Percentiles rank a stretch among this genome's conserved stretches.
Conservation (phyloP, 2,329 filamentous ascomycete species). For the Plenodomus lindquistii region DNA sequence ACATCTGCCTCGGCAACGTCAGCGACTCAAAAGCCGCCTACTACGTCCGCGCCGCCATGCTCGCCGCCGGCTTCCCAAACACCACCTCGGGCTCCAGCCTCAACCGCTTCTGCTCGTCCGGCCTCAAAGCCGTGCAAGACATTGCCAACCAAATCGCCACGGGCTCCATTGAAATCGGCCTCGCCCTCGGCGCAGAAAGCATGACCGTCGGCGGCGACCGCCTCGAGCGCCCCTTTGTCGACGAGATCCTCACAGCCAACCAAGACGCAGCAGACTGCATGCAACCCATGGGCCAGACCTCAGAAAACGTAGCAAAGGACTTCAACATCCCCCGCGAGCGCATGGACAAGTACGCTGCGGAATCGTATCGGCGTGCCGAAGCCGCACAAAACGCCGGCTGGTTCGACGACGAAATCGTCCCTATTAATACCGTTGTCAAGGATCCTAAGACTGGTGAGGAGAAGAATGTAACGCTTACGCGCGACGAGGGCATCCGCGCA, state of each 20-base stretch:
- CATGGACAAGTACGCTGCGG: slow-evolving; percentile 85
- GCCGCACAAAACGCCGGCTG: slow-evolving; percentile 85
- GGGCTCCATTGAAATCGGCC: slow-evolving; percentile 82
- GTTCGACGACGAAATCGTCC: slow-evolving; percentile 93
- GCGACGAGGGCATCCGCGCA: slow-evolving; percentile 87
- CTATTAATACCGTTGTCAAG: slow-evolving; percentile 80
- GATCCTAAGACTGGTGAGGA: slow-evolving; percentile 79
- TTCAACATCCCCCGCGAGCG: slow-evolving; percentile 79
- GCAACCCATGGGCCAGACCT: slow-evolving; percentile 97
- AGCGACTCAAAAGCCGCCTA: slow-evolving; percentile 85
- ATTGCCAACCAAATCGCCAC: slow-evolving; percentile 84
- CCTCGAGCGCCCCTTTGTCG: slow-evolving; percentile 74
- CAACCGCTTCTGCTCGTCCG: slow-evolving; percentile 97
- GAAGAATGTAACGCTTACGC: slow-evolving; percentile 76
- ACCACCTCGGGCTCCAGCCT: slow-evolving; percentile 79
- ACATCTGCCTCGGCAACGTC: slow-evolving; percentile 92
- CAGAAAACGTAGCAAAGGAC: slow-evolving; percentile 91
- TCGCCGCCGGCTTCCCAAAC: slow-evolving; percentile 92
- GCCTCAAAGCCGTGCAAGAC: slow-evolving; percentile 92
- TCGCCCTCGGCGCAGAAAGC: slow-evolving; percentile 85
- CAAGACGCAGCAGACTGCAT: slow-evolving; percentile 84
- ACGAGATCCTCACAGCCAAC: slow-evolving; percentile 67
- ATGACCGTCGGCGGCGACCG: slow-evolving; percentile 79
- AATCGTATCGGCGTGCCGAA: slow-evolving; percentile 87
- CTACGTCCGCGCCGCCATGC: slow-evolving; percentile 83